Conservation (phyloP, 768 basidiomycete species). For the Tricholoma furcatifolium region DNA sequence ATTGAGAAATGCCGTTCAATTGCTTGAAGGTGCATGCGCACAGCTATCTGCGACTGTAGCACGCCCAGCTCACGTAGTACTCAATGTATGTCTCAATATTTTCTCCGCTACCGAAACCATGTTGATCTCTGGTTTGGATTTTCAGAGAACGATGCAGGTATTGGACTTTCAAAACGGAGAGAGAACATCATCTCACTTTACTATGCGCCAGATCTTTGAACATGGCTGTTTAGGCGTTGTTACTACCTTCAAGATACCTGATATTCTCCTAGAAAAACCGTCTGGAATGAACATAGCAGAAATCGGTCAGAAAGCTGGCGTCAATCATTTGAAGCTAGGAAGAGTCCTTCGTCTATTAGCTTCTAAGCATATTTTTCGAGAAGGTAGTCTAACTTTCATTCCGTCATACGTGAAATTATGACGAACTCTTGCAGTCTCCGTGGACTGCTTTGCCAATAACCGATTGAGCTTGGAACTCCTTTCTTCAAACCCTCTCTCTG, state of each 20-base stretch:
- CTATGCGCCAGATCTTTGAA: conserved; percentile 23
- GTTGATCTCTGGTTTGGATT: neutral
- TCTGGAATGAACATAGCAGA: conserved; percentile 35
- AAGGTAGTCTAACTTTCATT: conserved; percentile 18
- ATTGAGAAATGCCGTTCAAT: conserved; percentile 22
- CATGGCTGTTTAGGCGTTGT: conserved; percentile 34
- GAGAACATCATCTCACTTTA: neutral
- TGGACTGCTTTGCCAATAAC: conserved; percentile 41
- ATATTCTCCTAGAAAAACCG: conserved; percentile 33
- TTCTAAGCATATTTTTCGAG: conserved; percentile 37
- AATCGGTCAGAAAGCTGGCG: conserved; percentile 25
- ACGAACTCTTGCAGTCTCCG: conserved; percentile 23
- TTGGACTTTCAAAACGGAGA: neutral
- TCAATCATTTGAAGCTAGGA: conserved; percentile 35
- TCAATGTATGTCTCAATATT: conserved; percentile 18
- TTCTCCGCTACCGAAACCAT: neutral
- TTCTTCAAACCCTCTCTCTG: conserved; percentile 28
- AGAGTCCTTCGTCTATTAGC: conserved; percentile 39
- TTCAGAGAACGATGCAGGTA: conserved; percentile 9
- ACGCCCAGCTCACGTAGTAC: conserved; percentile 21
- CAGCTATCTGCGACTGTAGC: conserved; percentile 24
- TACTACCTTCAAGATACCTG: conserved; percentile 34
- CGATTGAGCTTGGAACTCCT: conserved; percentile 34
- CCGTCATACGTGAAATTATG: neutral
- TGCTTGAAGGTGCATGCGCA: conserved; percentile 26